Evolutionary conservation across 371 early-diverging fungal species (phyloP).

Genomic region (Nematocida sp.): DNA sequence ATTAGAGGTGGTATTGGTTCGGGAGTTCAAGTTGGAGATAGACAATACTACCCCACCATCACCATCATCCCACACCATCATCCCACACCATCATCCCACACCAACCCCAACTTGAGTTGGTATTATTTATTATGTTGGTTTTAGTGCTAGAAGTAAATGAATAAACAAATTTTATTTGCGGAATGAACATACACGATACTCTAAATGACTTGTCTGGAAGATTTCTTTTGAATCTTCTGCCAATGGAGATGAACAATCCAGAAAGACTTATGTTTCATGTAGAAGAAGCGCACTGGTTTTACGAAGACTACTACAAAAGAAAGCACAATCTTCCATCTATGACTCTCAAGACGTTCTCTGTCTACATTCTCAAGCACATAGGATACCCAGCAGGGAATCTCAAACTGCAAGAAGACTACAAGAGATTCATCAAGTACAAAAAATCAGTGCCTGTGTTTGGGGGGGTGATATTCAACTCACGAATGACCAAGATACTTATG

Average conservation of each 20-base stretch:
- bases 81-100: neutral
- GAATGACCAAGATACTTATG: slow-evolving; percentile 73
- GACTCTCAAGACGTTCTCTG: slow-evolving; percentile 62
- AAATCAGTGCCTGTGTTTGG: slow-evolving; percentile 93
- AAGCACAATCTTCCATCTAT: slow-evolving; percentile 66
- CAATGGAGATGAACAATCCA: slow-evolving; percentile 75
- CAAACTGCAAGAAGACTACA: slow-evolving; percentile 73
- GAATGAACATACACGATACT: slow-evolving; percentile 50
- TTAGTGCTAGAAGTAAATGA: too few relatives aligned
- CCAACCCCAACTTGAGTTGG: neutral
- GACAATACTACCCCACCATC: too few relatives aligned
- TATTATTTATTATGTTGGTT: too few relatives aligned
- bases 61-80: neutral
- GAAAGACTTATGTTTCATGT: slow-evolving; percentile 93
- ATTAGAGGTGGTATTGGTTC: too few relatives aligned
- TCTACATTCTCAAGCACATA: slow-evolving; percentile 52
- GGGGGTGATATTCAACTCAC: slow-evolving; percentile 81
- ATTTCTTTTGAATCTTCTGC: slow-evolving; percentile 89
- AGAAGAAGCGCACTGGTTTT: slow-evolving; percentile 98
- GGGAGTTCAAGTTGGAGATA: too few relatives aligned
- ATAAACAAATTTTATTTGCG: too few relatives aligned
- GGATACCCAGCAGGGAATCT: slow-evolving; percentile 67
- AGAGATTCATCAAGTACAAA: slow-evolving; percentile 85
- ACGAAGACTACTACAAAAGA: slow-evolving; percentile 87
- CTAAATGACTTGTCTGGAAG: slow-evolving; percentile 65